Evolutionary conservation across 2,329 filamentous ascomycete species (phyloP), one percentile per base, ranked within the genome.

Genomic region (Sporothrix schenckii): DNA sequence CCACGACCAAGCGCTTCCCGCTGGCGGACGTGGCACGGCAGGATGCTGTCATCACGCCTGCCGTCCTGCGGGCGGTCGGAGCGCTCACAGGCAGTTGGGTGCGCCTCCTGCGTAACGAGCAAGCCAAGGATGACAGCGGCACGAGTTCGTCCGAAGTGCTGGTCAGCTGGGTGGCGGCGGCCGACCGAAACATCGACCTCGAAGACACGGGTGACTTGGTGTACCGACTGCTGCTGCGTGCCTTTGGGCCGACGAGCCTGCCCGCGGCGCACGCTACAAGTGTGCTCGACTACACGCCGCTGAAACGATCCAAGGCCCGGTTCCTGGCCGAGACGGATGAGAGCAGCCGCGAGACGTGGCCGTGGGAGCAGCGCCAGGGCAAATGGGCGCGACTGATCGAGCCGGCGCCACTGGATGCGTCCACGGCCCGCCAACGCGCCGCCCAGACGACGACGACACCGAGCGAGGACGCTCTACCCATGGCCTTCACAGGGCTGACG

Each of bases 141-240:
- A 50, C 10, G 4, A 2, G 16, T 50, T 16, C 19, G 49, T 50
- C 21, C 2, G 66, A 71, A 5, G 41, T 73, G 0, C 19, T 71
- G 0, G 72, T 74, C 60, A 74, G 72, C 71, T 74, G 72, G 71
- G 54, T 72, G 3, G 63, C 65, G 1, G 34, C 53, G 1, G 50
- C 16, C 1, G 14, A 58, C 11, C 2, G 24, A 63, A 47, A 63
- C 2, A 4, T 78, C 76, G 13, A 13, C 24, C 52, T 72, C 39
- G 72, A 86, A 74, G 78, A 81, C 68, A 74, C 78, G 1, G 78
- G 78, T 47, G 83, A 87, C 54, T 76, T 82, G 16, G 83, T 85
- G 19, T 76, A 80, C 61, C 82, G 85, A 41, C 79, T 86, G 4
- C 75, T 87, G 2, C 75, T 80, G 47, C 79, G 78, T 4, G 78